Evolutionary conservation across 2,329 filamentous ascomycete species (phyloP).

Genomic region (Penicillium paneum): DNA sequence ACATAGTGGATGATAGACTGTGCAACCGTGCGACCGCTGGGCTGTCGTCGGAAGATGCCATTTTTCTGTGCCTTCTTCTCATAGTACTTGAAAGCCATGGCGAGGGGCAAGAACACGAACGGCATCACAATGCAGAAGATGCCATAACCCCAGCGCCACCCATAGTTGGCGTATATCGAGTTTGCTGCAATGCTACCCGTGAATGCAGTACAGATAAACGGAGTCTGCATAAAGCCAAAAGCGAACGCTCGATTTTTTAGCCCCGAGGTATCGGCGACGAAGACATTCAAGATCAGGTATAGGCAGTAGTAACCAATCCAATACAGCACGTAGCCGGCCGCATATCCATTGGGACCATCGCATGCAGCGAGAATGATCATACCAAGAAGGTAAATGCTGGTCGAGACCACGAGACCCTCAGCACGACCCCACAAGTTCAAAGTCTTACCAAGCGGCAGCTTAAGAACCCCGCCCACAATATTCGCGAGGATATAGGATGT

Average conservation of each 20-base stretch:
- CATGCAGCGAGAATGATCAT: slow-evolving; percentile 62
- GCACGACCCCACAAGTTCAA: slow-evolving; percentile 62
- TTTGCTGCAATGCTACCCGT: slow-evolving; percentile 53
- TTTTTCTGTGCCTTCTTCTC: slow-evolving; percentile 55
- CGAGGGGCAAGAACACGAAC: slow-evolving; percentile 54
- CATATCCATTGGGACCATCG: slow-evolving; percentile 59
- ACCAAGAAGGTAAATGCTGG: slow-evolving; percentile 47
- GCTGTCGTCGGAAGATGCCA: slow-evolving; percentile 49
- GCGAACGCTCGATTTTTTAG: slow-evolving; percentile 60
- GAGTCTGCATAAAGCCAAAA: slow-evolving; percentile 57
- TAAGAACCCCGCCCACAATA: slow-evolving; percentile 57
- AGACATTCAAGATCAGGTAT: slow-evolving; percentile 55
- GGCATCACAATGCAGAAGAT: slow-evolving; percentile 60
- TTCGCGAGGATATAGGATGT: slow-evolving; percentile 55
- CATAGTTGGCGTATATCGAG: slow-evolving; percentile 48
- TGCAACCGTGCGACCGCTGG: slow-evolving; percentile 46
- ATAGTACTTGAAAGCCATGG: slow-evolving; percentile 54
- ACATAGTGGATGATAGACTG: slow-evolving; percentile 55
- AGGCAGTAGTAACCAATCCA: slow-evolving; percentile 57
- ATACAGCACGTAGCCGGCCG: slow-evolving; percentile 62
- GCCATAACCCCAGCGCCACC: slow-evolving; percentile 64
- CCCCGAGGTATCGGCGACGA: slow-evolving; percentile 62
- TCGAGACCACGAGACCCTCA: slow-evolving; percentile 55
- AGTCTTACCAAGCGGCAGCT: slow-evolving; percentile 61
- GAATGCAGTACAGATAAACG: slow-evolving; percentile 61